Conservation (phyloP, 306 rosid species). For the Cucurbita pepo region DNA sequence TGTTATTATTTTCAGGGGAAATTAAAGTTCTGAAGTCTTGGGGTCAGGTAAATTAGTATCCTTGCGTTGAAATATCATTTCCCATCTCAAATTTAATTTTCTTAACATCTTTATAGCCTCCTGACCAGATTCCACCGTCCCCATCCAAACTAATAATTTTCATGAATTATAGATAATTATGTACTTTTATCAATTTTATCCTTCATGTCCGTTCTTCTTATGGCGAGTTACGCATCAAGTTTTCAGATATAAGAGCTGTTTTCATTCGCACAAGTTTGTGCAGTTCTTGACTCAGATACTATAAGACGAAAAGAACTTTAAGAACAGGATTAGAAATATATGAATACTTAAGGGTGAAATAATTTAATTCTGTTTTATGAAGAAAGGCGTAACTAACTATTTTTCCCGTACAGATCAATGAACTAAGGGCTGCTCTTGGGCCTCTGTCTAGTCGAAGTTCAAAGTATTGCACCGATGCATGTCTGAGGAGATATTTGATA, state of each 20-base stretch:
- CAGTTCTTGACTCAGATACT: background rate
- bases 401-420: conserved; percentile 33
- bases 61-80: background rate
- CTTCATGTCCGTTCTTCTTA: background rate
- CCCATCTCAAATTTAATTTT: background rate
- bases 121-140: background rate
- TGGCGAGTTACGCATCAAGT: background rate
- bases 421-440: conserved; percentile 50
- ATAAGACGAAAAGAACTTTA: background rate
- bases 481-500: conserved; percentile 30
- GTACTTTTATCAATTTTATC: background rate
- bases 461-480: conserved; percentile 27
- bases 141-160: background rate
- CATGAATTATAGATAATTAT: background rate
- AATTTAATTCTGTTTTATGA: background rate
- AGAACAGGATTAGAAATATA: background rate
- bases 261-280: background rate
- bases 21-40: background rate
- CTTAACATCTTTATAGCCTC: background rate
- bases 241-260: background rate
- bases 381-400: background rate
- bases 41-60: background rate
- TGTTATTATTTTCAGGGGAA: background rate
- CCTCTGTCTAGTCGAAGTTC: conserved; percentile 21
- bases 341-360: background rate